phyloP scores from a whole-genome alignment of 345 rosid species.

The Lepidium africanum region DNA sequence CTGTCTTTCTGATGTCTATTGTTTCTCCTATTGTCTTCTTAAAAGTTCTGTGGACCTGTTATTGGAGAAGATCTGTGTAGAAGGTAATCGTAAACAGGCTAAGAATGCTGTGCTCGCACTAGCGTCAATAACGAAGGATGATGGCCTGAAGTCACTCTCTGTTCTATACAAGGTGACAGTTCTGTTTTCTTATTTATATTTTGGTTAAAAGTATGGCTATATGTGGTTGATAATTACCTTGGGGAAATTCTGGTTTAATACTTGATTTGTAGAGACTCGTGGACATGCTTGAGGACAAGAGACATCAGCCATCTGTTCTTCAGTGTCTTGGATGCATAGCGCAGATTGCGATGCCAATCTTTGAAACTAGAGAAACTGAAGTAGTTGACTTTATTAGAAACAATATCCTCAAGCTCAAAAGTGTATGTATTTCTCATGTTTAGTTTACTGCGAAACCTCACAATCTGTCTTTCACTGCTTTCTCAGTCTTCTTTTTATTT shows the following conservation, averaged over 20 bases:
- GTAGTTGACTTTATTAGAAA: conserved; percentile 63
- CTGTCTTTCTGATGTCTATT: conserved; percentile 24
- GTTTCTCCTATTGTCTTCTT: conserved; percentile 22
- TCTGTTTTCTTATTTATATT: conserved; percentile 17
- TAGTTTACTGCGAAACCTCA: conserved; percentile 14
- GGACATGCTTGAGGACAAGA: conserved; percentile 86
- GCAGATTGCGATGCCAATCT: conserved; percentile 92
- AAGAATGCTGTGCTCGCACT: conserved; percentile 97
- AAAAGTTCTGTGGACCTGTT: conserved; percentile 86
- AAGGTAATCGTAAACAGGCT: conserved; percentile 91
- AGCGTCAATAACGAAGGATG: conserved; percentile 97
- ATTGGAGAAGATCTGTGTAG: conserved; percentile 85
- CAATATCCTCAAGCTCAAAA: conserved; percentile 56
- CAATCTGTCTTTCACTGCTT: conserved; percentile 3
- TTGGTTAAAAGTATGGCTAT: not conserved
- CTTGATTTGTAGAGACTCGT: conserved; percentile 75
- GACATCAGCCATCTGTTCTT: conserved; percentile 82
- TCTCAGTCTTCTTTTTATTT: not conserved
- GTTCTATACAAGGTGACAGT: conserved; percentile 74
- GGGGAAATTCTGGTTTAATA: conserved; percentile 21
- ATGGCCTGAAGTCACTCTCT: conserved; percentile 92
- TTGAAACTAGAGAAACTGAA: conserved; percentile 92
- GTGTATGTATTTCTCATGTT: conserved; percentile 42
- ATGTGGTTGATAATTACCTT: not conserved
- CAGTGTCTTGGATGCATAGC: conserved; percentile 98